A percentile compares a stretch with the other conserved stretches of the same genome.
Evolutionary conservation across 1,284 basidiomycete genomes (phyloP).

Genomic region (Mycosarcoma mackinlayi): DNA sequence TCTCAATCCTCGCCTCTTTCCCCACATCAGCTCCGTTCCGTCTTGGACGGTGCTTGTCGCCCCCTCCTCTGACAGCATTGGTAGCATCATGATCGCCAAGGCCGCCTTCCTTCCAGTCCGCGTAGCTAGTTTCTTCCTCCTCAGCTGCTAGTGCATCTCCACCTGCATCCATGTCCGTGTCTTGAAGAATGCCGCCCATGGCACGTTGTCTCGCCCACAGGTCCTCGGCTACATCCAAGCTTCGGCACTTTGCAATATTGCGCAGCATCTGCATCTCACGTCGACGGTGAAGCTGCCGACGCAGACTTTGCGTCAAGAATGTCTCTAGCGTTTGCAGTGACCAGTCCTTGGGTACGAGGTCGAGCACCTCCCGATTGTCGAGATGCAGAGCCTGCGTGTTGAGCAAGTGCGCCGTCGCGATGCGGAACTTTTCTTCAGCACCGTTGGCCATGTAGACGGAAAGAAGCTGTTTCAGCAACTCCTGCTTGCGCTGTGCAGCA

Average conservation of each 20-base stretch:
- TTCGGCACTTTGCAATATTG: slow-evolving; percentile 49
- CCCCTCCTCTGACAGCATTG: slow-evolving; percentile 4
- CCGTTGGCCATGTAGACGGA: slow-evolving; percentile 49
- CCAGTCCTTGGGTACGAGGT: slow-evolving; percentile 56
- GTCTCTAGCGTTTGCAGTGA: slow-evolving; percentile 51
- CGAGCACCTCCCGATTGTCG: slow-evolving; percentile 50
- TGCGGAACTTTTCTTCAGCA: slow-evolving; percentile 45
- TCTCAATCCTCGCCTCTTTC: slow-evolving; percentile 22
- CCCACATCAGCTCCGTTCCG: not conserved
- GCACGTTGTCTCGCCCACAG: slow-evolving; percentile 52
- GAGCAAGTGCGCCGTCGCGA: slow-evolving; percentile 56
- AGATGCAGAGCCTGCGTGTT: slow-evolving; percentile 55
- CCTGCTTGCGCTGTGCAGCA: slow-evolving; percentile 26
- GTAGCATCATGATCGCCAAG: not conserved
- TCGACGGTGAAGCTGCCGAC: slow-evolving; percentile 44
- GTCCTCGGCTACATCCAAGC: slow-evolving; percentile 49
- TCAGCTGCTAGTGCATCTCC: not conserved
- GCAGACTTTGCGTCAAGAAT: slow-evolving; percentile 53
- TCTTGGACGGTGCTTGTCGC: not conserved
- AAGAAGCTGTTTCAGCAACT: slow-evolving; percentile 44
- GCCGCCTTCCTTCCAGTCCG: slow-evolving; percentile 16
- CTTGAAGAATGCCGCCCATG: slow-evolving; percentile 53
- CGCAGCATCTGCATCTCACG: slow-evolving; percentile 50
- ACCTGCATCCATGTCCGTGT: slow-evolving; percentile 20
- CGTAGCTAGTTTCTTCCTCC: slow-evolving; percentile 11